phyloP scores from a whole-genome alignment of 2,329 filamentous ascomycete genomes.

The Epichloe sylvatica region DNA sequence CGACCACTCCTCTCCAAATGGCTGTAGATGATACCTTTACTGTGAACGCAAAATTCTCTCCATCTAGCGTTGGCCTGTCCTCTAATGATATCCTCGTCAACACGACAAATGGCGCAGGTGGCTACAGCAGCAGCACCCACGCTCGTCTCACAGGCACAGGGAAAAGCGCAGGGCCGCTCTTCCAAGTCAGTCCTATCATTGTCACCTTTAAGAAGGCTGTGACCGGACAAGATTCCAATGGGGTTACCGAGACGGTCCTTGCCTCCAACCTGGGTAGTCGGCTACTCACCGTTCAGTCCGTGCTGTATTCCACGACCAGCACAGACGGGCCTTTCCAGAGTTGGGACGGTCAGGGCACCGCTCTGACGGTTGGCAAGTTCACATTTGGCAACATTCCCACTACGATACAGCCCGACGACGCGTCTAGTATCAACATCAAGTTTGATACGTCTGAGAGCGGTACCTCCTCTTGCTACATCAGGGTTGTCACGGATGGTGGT shows the following conservation, averaged over 20 bases:
- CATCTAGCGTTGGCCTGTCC: conserved; percentile 31
- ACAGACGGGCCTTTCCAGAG: conserved; percentile 31
- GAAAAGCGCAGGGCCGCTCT: conserved; percentile 29
- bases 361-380: conserved; percentile 32
- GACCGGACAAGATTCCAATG: conserved; percentile 24
- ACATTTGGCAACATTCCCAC: conserved; percentile 32
- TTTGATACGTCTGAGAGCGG: conserved; percentile 34
- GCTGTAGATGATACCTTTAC: conserved; percentile 25
- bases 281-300: conserved; percentile 27
- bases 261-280: conserved; percentile 37
- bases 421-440: conserved; percentile 27
- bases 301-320: conserved; percentile 29
- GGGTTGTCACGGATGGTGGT: conserved; percentile 34
- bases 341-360: conserved; percentile 20
- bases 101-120: conserved; percentile 30
- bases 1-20: conserved; percentile 18
- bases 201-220: conserved; percentile 37
- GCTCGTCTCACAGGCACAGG: conserved; percentile 36
- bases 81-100: conserved; percentile 33
- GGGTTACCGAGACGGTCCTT: conserved; percentile 28
- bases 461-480: conserved; percentile 35
- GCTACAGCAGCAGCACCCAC: conserved; percentile 32
- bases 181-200: conserved; percentile 32
- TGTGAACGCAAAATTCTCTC: conserved; percentile 31
- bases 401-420: conserved; percentile 26